Evolutionary conservation across 2,329 filamentous ascomycete genomes (phyloP), one percentile per base, ranked within the genome.

Genomic region (Aquanectria penicillioides): DNA sequence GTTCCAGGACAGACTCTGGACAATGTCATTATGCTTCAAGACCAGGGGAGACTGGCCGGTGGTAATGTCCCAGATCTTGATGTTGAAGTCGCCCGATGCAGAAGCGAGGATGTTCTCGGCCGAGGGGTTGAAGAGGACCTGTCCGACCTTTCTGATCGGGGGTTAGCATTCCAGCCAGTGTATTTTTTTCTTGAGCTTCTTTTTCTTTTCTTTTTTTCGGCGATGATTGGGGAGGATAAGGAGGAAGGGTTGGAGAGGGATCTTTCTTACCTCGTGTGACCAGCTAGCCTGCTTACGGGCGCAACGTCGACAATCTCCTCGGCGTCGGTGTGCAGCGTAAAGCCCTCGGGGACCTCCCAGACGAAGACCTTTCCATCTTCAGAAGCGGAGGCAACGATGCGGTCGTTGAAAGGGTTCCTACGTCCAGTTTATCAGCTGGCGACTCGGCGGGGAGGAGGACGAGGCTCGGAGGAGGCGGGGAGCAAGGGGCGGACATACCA

Each of bases 301-400:
- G 87, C 80, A 64, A 99, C 89, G 75, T 97, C 91, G 71, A 87
- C 78, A 41, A 93, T 87, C 72, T 97, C 92, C 64, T 97, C 94
- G 44, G 88, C 87, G 72, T 98, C 94, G 34, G 88, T 91, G 74
- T 93, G 86, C 59, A 98, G 83, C 3, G 90, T 90, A 75, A 98
- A 98, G 76, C 86, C 86, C 68, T 96, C 83, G 9, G 95, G 95
- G 34, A 99, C 94, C 80, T 94, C 86, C 94, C 95, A 99, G 72
- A 99, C 85, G 74, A 97, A 97, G 70, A 98, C 90, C 84, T 97
- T 98, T 76, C 91, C 94, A 78, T 99, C 95, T 74, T 99, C 95
- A 49, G 94, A 97, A 58, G 91, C 94, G 44, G 95, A 99, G 15
- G 94, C 93, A 73, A 99, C 89, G 70, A 99, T 80, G 61, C 87